Percentiles rank a stretch among this genome's conserved stretches.
Conservation (phyloP, 75 land plant genomes). For the Chamaecyparis obtusa region DNA sequence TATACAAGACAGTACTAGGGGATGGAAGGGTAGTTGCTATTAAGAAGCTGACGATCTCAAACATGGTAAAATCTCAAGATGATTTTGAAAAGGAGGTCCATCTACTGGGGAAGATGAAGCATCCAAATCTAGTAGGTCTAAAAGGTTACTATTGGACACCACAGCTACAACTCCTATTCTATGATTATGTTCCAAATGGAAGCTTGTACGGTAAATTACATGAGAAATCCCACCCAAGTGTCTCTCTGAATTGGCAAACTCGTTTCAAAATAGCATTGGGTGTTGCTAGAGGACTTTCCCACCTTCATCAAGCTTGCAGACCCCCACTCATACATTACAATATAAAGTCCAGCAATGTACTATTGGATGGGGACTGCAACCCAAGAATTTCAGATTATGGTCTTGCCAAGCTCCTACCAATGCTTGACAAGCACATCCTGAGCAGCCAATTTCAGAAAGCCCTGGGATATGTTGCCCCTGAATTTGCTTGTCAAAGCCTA, state of each 20-base stretch:
- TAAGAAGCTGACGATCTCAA: constrained; percentile 68
- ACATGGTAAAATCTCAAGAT: constrained; percentile 64
- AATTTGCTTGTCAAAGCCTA: constrained; percentile 80
- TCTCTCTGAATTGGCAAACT: constrained; percentile 67
- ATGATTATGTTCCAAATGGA: constrained; percentile 76
- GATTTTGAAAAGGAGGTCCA: constrained; percentile 88
- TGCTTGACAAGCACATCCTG: constrained; percentile 70
- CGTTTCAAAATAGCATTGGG: constrained; percentile 79
- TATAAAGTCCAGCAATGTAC: constrained; percentile 86
- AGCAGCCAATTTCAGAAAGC: constrained; percentile 75
- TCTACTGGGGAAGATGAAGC: constrained; percentile 68
- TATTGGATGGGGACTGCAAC: constrained; percentile 61
- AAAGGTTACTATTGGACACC: constrained; percentile 97
- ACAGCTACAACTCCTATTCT: constrained; percentile 73
- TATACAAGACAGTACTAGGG: constrained; percentile 58
- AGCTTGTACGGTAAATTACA: constrained; percentile 75
- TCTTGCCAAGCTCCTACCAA: constrained; percentile 77
- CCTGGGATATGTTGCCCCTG: constrained; percentile 92
- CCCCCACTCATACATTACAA: constrained; percentile 85
- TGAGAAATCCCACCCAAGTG: constrained; percentile 25
- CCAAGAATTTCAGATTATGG: constrained; percentile 84
- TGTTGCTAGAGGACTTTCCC: constrained; percentile 81
- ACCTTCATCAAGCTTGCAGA: constrained; percentile 77
- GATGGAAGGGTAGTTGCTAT: constrained; percentile 72
- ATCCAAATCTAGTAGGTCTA: constrained; percentile 68